Evolutionary conservation across 2,329 filamentous ascomycete genomes (phyloP), one percentile per base, ranked within the genome.

Genomic region (Fusarium armeniacum): DNA sequence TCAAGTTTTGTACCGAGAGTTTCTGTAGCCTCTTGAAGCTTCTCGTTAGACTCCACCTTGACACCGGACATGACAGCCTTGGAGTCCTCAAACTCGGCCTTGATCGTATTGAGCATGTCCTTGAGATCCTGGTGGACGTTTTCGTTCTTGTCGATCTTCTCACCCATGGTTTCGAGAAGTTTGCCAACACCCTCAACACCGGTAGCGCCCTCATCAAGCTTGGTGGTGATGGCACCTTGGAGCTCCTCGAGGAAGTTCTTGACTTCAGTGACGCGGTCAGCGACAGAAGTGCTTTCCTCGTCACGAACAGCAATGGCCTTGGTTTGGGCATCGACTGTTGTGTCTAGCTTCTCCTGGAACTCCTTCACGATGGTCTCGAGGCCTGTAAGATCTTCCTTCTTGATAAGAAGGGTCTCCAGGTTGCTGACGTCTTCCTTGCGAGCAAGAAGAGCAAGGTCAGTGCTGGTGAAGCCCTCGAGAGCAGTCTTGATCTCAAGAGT

Each of bases 281-380:
- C 86, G 26, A 97, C 88, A 16, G 89, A 90, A 24, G 91, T 90
- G 56, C 93, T 93, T 78, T 98, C 95, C 45, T 91, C 87, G 75
- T 95, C 93, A 28, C 93, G 91, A 62, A 95, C 91, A 55, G 96
- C 93, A 46, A 96, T 91, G 1, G 91, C 91, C 79, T 93, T 93
- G 3, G 89, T 89, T 18, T 91, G 93, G 26, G 92, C 83, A 44
- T 93, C 90, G 47, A 91, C 89, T 58, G 94, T 90, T 4, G 84
- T 81, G 35, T 91, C 87, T 20, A 90, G 81, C 69, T 85, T 89
- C 72, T 91, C 91, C 69, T 91, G 90, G 77, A 92, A 89, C 46
- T 93, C 90, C 67, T 88, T 90, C 69, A 96, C 83, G 66, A 91
- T 84, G 43, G 88, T 86, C 55, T 89, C 86, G n/a, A 94, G 82